These are phyloP conservation scores for Cicer bijugum DNA, from an alignment of 306 rosid genomes.

Conservation along the genomic window DNA sequence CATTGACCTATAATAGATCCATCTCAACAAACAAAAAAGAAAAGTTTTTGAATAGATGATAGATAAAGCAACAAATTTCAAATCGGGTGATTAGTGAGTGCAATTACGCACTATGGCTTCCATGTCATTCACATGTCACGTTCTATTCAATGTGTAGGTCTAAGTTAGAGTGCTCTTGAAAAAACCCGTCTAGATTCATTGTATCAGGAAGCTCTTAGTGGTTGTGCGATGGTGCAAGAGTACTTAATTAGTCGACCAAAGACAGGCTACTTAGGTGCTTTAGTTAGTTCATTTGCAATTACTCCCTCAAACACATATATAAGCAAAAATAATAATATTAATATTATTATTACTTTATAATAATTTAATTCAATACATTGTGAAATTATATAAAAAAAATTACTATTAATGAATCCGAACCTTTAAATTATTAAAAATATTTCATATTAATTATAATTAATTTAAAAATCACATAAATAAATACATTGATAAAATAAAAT, in stretches of 20 bases:
- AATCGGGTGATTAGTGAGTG: conserved; percentile 1
- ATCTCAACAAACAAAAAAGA: too few relatives aligned
- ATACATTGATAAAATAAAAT: too few relatives aligned
- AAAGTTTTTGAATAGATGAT: too few relatives aligned
- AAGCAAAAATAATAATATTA: background rate
- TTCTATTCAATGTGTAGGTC: conserved; percentile 24
- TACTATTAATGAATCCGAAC: too few relatives aligned
- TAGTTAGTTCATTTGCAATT: conserved; percentile 27
- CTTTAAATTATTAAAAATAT: too few relatives aligned
- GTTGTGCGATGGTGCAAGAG: background rate
- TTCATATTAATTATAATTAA: too few relatives aligned
- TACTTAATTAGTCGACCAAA: conserved; percentile 42
- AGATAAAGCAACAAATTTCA: background rate
- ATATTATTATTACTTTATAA: too few relatives aligned
- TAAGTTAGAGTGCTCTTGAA: background rate
- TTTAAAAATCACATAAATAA: too few relatives aligned
- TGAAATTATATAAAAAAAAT: too few relatives aligned
- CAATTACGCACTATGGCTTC: conserved; percentile 36
- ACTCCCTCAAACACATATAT: background rate
- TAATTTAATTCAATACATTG: too few relatives aligned
- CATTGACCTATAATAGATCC: too few relatives aligned
- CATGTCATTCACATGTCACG: conserved; percentile 33
- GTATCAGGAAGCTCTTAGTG: conserved; percentile 31
- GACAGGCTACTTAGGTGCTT: conserved; percentile 28
- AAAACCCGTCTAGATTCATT: conserved; percentile 46